Evolutionary conservation across 1,139 yeast species (phyloP), one percentile per base, ranked within the genome.

Genomic region (Diutina neorugosa): DNA sequence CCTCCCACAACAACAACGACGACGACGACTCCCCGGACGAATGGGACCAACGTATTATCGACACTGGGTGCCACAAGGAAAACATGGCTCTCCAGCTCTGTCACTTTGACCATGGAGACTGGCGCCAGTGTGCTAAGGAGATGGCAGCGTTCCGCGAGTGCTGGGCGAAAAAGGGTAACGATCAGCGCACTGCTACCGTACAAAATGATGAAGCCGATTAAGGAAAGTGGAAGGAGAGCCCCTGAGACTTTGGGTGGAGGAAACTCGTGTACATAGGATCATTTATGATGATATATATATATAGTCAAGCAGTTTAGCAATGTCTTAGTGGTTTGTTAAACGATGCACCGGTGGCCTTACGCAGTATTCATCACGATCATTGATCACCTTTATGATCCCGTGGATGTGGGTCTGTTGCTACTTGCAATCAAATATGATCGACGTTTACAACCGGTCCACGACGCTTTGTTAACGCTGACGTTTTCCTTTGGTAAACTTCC

Each of bases 41-140:
- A 57, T 80, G 84, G 93, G 93, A 86, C 62, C 73, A 81, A 62
- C 65, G 94, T 53, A 86, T 86, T 53, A 76, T 79, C 31, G 74
- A 81, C 27, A 85, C 95, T 0, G 95, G 95, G 0, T 86, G 95
- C 61, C 79, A 80, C 49, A 81, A 74, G 51, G 89, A 86, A 62
- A 86, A 86, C 61, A 64, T 83, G 58, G 78, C 76, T 41, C 67
- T 86, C 27, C 89, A 82, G 58, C 65, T 86, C 34, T 86, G 95
- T 58, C 91, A 84, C 63, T 90, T 91, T 7, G 93, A 86, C 58
- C 84, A 81, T 0, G 83, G 84, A 3, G 94, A 86, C 64, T 86
- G 94, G 95, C 69, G 94, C 57, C 69, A 81, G 63, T 86, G 95
- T 59, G 59, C 77, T 2, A 67, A 70, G 34, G 91, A 86, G 71